Conservation (phyloP, 345 rosid species). For the Clarkia xantiana region DNA sequence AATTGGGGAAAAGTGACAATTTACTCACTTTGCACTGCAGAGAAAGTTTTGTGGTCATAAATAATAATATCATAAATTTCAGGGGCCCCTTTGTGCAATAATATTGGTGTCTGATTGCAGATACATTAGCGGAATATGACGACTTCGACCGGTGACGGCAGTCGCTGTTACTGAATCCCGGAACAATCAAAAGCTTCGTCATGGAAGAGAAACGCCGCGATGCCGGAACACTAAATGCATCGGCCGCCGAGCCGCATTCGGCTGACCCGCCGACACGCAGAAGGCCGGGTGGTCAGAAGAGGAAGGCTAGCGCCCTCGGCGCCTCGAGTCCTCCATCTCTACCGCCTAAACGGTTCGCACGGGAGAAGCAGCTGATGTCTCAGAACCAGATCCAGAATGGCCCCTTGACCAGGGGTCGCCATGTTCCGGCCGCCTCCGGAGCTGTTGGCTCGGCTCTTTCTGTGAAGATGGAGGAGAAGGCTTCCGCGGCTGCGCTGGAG, state of each 20-base stretch:
- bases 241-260: slow-evolving; percentile 33
- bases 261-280: slow-evolving; percentile 52
- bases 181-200: not conserved
- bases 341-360: slow-evolving; percentile 57
- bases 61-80: too few species aligned
- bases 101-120: too few species aligned
- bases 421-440: slow-evolving; percentile 35
- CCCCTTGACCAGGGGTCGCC: slow-evolving; percentile 89
- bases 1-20: too few species aligned
- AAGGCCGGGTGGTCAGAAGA: slow-evolving; percentile 53
- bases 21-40: too few species aligned
- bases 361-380: slow-evolving; percentile 61
- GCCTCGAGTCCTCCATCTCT: slow-evolving; percentile 31
- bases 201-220: slow-evolving; percentile 66
- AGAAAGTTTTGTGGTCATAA: too few species aligned
- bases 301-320: slow-evolving; percentile 48
- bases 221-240: slow-evolving; percentile 24
- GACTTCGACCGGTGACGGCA: too few species aligned
- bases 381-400: slow-evolving; percentile 64
- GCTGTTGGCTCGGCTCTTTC: slow-evolving; percentile 7
- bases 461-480: slow-evolving; percentile 19
- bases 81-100: too few species aligned
- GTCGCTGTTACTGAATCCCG: not conserved
- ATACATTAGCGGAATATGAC: too few species aligned
- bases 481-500: slow-evolving; percentile 6